Conservation (phyloP, 768 basidiomycete genomes). For the Serpula lacrymans region DNA sequence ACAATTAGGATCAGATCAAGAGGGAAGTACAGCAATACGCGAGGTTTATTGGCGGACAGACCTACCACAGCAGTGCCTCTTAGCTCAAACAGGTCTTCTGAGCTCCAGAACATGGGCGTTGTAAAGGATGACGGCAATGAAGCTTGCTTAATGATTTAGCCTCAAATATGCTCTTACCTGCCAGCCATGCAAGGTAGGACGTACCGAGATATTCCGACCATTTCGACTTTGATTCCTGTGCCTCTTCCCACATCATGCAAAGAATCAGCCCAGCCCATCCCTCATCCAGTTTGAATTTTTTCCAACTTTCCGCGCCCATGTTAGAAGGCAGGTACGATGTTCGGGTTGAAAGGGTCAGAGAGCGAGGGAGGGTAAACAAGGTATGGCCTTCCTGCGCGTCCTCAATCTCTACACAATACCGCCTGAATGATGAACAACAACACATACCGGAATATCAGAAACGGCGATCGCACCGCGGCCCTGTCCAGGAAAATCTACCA, state of each 20-base stretch:
- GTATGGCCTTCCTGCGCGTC: constrained; percentile 59
- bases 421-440: background rate
- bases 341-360: constrained; percentile 71
- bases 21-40: constrained; percentile 1
- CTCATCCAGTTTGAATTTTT: constrained; percentile 47
- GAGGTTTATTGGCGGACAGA: constrained; percentile 34
- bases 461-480: constrained; percentile 78
- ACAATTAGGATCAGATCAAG: too few species aligned
- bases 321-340: constrained; percentile 63
- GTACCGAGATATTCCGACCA: constrained; percentile 60
- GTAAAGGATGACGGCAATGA: constrained; percentile 71
- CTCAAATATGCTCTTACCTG: background rate
- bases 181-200: constrained; percentile 15
- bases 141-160: constrained; percentile 22
- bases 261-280: constrained; percentile 90
- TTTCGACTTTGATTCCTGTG: constrained; percentile 45
- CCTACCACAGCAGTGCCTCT: constrained; percentile 85
- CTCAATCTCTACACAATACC: background rate
- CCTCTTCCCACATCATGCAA: constrained; percentile 94
- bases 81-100: constrained; percentile 69
- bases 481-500: constrained; percentile 45
- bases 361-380: constrained; percentile 80
- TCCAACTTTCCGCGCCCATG: constrained; percentile 68
- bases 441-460: constrained; percentile 63
- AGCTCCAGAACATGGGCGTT: constrained; percentile 94